Evolutionary conservation across 371 early-diverging fungal genomes (phyloP), one percentile per base, ranked within the genome.

Genomic region (Cokeromyces recurvatus): DNA sequence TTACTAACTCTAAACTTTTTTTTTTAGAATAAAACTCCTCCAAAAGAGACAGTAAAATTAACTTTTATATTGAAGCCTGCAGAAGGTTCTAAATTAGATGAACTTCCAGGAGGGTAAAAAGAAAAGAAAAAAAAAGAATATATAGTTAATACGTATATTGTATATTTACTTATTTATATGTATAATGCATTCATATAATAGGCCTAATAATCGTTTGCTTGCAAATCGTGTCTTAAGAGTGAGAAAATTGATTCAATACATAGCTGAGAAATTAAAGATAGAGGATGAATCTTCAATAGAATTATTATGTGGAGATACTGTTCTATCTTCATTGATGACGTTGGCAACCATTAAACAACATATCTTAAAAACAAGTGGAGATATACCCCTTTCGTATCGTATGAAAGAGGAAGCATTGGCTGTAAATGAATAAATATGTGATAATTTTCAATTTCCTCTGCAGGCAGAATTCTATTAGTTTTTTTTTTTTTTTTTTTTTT

Each of bases 221-320:
- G 93, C 95, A 4, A 91, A 91, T 48, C 71, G 94, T 27, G 85
- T 93, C 74, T 61, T 96, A 35, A 74, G 95, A n/a, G 77, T 90
- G 3, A 77, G 89, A 21, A 95, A 95, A 56, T 71, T 96, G 27
- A 45, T 85, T 2, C 73, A 79, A 14, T 92, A 94, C 56, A 79
- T 94, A 5, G 85, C 79, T 2, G 93, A 94, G 14, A 89, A 86
- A 55, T 60, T 91, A 15, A 32, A 48, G 2, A 46, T 66, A 43
- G 24, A 58, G 50, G 49, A 65, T 43, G 22, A 64, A 48, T 35
- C 41, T 2, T 23, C 73, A 49, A 48, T 93, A 16, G 89, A 91
- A 52, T 67, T 95, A 32, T 45, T 77, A 37, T 94, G 93, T 66
- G 68, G 82, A 38, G 94, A 86, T 14, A 82, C 86, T 58, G 75